Evolutionary conservation across 2,329 filamentous ascomycete genomes (phyloP).

Genomic region (Cercospora sojina): DNA sequence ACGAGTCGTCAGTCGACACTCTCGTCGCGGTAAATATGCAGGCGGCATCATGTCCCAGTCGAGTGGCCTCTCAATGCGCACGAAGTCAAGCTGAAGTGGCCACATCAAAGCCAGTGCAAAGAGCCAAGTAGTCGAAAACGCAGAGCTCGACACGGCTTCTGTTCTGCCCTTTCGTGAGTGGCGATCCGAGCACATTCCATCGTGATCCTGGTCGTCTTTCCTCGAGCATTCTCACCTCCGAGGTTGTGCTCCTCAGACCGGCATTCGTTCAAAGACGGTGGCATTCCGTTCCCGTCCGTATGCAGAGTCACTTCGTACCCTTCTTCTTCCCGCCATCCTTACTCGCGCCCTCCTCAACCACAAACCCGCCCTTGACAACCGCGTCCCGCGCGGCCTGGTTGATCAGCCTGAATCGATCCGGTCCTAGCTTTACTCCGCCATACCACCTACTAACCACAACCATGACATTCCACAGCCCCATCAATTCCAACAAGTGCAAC

Average conservation of each 20-base stretch:
- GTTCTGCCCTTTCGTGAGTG: background rate
- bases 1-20: background rate
- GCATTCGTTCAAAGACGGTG: background rate
- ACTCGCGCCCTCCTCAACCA: constrained; percentile 50
- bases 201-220: background rate
- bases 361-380: constrained; percentile 73
- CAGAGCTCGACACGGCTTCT: background rate
- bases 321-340: constrained; percentile 26
- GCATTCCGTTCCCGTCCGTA: background rate
- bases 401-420: constrained; percentile 85
- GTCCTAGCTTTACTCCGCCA: constrained; percentile 84
- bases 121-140: background rate
- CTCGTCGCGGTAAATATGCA: background rate
- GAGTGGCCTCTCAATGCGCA: background rate
- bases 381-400: constrained; percentile 83
- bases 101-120: background rate
- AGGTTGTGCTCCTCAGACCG: background rate
- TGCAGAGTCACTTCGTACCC: constrained; percentile 24
- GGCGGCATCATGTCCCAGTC: background rate
- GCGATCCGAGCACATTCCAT: background rate
- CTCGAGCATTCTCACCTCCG: background rate
- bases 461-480: constrained; percentile 90
- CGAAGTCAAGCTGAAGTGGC: background rate
- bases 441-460: constrained; percentile 96
- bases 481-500: constrained; percentile 87